Base-by-base conservation (phyloP, 2,329 filamentous ascomycete species). In the Zymoseptoria ardabiliae region DNA sequence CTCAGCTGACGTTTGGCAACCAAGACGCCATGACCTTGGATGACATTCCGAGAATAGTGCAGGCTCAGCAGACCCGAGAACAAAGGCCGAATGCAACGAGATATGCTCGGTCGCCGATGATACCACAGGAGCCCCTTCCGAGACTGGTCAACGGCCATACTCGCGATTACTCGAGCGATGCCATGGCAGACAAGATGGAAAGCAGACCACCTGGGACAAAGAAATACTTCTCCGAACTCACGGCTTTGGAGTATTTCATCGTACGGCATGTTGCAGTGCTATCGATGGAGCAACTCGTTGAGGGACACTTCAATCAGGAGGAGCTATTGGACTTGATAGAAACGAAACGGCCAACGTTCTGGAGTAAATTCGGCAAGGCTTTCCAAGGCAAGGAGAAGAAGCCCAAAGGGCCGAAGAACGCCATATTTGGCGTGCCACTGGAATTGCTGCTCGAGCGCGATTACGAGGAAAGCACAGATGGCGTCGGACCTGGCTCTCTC, bases 331-430 rank as follows among this genome's bases (percentile, higher is more conserved):
- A 90, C 62, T 85, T 99, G 54, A 97, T 99, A 63, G 94, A 99
- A 74, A 91, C 90, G 2, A 87, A 90, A 70, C 95, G 96, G 63
- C 86, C 90, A 22, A 97, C 90, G 0, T 96, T 99, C 76, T 99
- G 94, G 94, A 94, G 93, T 74, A 97, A 97, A 69, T 92, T 99
- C 64, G 93, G 92, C 63, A 96, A 97, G 72, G 93, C 92, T 1
- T 96, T 97, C 71, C 63, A 67, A 55, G 67, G 68, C 25, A 72
- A 73, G 51, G 70, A 72, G 55, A 94, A 93, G 74, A 91, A 90
- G 66, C 89, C 94, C 68, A 88, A 85, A 66, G 83, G 79, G 67
- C 91, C 92, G 73, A 96, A 95, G 78, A 96, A 95, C 78, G 93
- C 91, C 49, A 87, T 96, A 22, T 99, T 99, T 71, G 91, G 93